Evolutionary conservation across 2,329 filamentous ascomycete genomes (phyloP), one percentile per base, ranked within the genome.

Genomic region (Botrytis byssoidea): DNA sequence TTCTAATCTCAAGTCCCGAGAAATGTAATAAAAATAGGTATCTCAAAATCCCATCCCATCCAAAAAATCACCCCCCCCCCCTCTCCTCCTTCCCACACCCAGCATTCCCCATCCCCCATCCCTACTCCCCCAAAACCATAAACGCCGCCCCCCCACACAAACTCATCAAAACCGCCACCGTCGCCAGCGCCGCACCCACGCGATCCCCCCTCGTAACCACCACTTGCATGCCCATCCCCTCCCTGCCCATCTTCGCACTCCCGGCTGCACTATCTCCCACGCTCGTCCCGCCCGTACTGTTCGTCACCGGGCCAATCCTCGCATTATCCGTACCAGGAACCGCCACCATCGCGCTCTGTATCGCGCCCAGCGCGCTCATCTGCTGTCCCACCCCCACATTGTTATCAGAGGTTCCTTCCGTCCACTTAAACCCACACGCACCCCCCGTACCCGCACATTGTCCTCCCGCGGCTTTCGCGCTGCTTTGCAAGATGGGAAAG

Each of bases 361-460:
- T 86, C 14, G 91, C 85, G 76, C 92, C 90, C 80, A 93, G 83
- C 8, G 88, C 90, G 1, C 88, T 85, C 91, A 93, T 93, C 81
- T 93, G 90, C 81, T 92, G 90, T 6, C 91, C 91, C 1, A 92
- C 87, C 5, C 91, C 91, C 1, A 85, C 85, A 14, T 84, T 85
- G 35, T 88, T 88, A 79, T 92, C 90, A n/a, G 82, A 82, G 9
- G 80, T 83, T 1, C 71, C 75, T 70, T 86, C 85, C 51, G 86
- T 86, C 89, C 90, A 92, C 74, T 86, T 86, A 67, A 90, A 79
- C 9, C 90, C 89, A 77, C 89, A 92, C 84, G 89, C 86, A 40
- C 85, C 86, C 4, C 86, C 84, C 75, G 88, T 89, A 40, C 88
- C 90, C 0, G 83, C 85, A 76, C 90, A 92, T 70, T 89, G 86